Percentiles rank a stretch among this genome's conserved stretches.
phyloP scores from a whole-genome alignment of 2,329 filamentous ascomycete genomes.

The Chaetomiaceae sp. region DNA sequence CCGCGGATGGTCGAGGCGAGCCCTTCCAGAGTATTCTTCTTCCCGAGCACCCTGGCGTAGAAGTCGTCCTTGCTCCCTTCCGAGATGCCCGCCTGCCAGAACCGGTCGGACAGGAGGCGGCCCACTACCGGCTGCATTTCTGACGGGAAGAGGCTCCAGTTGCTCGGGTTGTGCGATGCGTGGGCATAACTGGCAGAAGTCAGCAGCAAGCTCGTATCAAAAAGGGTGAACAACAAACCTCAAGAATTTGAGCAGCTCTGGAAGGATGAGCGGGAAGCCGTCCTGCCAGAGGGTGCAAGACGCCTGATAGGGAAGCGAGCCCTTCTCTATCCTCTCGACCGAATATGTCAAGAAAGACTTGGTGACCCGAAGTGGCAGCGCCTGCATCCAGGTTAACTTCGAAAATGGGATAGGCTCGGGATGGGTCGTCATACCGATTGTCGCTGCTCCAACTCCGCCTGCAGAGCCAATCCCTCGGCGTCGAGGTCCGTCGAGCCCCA shows the following conservation, averaged over 20 bases:
- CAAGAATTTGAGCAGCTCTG: slow-evolving; percentile 77
- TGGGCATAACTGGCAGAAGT: slow-evolving; percentile 67
- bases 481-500: slow-evolving; percentile 79
- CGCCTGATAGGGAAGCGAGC: slow-evolving; percentile 66
- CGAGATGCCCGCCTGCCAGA: slow-evolving; percentile 98
- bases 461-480: slow-evolving; percentile 71
- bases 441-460: slow-evolving; percentile 72
- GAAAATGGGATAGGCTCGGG: too few relatives aligned
- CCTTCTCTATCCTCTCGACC: slow-evolving; percentile 79
- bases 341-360: slow-evolving; percentile 91
- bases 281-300: slow-evolving; percentile 82
- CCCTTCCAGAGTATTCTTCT: slow-evolving; percentile 84
- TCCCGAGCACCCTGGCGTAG: slow-evolving; percentile 84
- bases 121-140: slow-evolving; percentile 75
- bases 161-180: slow-evolving; percentile 80
- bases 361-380: slow-evolving; percentile 76
- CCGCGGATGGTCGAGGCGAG: slow-evolving; percentile 91
- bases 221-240: slow-evolving; percentile 43
- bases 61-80: slow-evolving; percentile 95
- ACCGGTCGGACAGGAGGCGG: slow-evolving; percentile 84
- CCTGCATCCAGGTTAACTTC: slow-evolving; percentile 35
- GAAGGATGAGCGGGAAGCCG: slow-evolving; percentile 75
- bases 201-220: neutral
- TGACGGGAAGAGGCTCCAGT: slow-evolving; percentile 71
- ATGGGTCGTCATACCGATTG: slow-evolving; percentile 50